Evolutionary conservation across 2,329 filamentous ascomycete genomes (phyloP), one percentile per base, ranked within the genome.

Genomic region (Hymenoscyphus linearis): DNA sequence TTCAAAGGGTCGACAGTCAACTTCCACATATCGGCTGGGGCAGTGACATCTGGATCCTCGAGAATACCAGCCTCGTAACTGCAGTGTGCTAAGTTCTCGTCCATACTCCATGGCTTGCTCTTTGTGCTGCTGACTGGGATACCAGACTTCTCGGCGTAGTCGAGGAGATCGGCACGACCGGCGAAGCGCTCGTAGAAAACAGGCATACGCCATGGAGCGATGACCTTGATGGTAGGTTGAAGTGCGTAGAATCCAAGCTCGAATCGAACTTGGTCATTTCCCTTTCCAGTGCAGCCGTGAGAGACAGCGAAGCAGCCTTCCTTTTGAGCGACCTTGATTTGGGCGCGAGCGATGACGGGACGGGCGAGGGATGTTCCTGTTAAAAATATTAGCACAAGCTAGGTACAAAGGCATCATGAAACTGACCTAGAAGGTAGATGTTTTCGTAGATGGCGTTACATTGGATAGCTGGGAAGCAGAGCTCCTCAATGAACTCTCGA

Each of bases 21-120:
- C 70, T 85, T 93, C 90, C 90, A 93, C 85, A 93, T 89, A 74
- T 93, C 88, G 68, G 83, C 80, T 60, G 89, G 89, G 40, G 89
- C 84, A 62, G 86, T 85, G 69, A 82, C 78, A 72, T 82, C 76
- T 52, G 81, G 81, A 66, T 85, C 84, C 76, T 90, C 88, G 62
- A 91, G 81, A 65, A 87, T 87, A 72, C 90, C 90, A 57, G 87
- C 87, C 79, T 96, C 91, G 75, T 95, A 96, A 64, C 78, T 82
- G 80, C 86, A 90, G 77, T 93, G 89, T 60, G 86, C 88, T 69
- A 90, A 71, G 77, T 91, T 90, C 75, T 87, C 85, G 69, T 87
- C 84, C 80, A 82, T 83, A 62, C 76, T 81, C 84, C 85, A 90
- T 54, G 86, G 86, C 76, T 87, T 86, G 73, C 85, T 84, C 78